phyloP scores from a whole-genome alignment of 495 filamentous ascomycete genomes.

The Bryoglossum gracile region DNA sequence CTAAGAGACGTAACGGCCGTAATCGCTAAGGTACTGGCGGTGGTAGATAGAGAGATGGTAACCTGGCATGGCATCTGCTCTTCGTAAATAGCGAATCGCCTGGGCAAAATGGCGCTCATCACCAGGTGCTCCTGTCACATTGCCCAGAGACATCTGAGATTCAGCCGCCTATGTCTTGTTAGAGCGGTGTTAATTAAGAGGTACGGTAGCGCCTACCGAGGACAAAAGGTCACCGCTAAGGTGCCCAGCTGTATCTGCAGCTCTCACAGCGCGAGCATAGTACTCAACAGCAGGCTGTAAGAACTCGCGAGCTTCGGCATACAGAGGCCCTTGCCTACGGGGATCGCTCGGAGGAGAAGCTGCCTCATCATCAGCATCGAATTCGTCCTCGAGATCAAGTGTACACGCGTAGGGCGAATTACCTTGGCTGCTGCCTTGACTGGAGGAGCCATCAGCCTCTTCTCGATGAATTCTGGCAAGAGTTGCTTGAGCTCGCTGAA shows the following conservation, averaged over 20 bases:
- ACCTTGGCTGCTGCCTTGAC: conserved; percentile 28
- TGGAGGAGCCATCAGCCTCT: conserved; percentile 29
- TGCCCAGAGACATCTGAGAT: conserved; percentile 46
- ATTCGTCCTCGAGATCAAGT: conserved; percentile 14
- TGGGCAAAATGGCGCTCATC: conserved; percentile 38
- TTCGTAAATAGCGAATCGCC: conserved; percentile 39
- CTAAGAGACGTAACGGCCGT: conserved; percentile 29
- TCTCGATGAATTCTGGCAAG: conserved; percentile 40
- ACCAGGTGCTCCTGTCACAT: conserved; percentile 36
- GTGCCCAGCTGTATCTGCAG: conserved; percentile 28
- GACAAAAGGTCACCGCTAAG: conserved; percentile 36
- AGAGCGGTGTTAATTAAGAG: conserved; percentile 5
- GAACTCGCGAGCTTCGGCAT: conserved; percentile 42
- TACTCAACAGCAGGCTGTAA: conserved; percentile 43
- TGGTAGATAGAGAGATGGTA: conserved; percentile 38
- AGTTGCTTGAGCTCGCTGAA: conserved; percentile 39
- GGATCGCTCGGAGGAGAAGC: conserved; percentile 26
- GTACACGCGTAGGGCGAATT: neutral
- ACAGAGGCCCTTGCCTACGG: conserved; percentile 24
- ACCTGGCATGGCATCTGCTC: conserved; percentile 31
- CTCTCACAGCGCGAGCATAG: conserved; percentile 35
- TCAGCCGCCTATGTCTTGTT: conserved; percentile 38
- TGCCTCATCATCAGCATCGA: conserved; percentile 31
- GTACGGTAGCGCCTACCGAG: conserved; percentile 28
- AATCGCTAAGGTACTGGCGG: conserved; percentile 41